Conservation (phyloP, 176 grass and related monocot genomes). For the Phoenix roebelenii region DNA sequence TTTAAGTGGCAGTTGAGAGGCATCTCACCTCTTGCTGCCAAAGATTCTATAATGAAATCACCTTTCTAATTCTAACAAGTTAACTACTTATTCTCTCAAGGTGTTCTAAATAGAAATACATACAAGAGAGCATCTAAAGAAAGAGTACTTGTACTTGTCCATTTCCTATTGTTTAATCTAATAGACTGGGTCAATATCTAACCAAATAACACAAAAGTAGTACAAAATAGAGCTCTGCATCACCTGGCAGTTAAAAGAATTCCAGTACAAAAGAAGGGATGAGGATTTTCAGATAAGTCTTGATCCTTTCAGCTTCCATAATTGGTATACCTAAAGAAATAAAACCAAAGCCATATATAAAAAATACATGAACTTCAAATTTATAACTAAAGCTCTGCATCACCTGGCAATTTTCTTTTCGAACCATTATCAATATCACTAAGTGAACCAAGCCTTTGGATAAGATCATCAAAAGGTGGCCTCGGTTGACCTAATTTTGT, state of each 20-base stretch:
- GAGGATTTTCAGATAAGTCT: conserved; percentile 68
- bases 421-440: conserved; percentile 16
- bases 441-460: conserved; percentile 44
- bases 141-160: too few species aligned
- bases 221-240: not conserved
- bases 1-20: too few species aligned
- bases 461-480: conserved; percentile 74
- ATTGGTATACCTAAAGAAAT: conserved; percentile 62
- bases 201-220: too few species aligned
- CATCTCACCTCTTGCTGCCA: too few species aligned
- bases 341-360: not conserved
- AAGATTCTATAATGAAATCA: too few species aligned
- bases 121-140: too few species aligned
- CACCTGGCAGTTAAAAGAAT: conserved; percentile 78
- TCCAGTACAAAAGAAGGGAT: conserved; percentile 88
- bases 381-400: too few species aligned
- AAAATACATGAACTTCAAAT: not conserved
- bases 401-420: conserved; percentile 23
- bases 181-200: too few species aligned
- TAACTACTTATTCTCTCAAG: too few species aligned
- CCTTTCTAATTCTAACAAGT: too few species aligned
- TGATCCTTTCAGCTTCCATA: conserved; percentile 68
- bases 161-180: too few species aligned
- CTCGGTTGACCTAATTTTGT: conserved; percentile 42
- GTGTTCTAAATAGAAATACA: too few species aligned